phyloP scores from a whole-genome alignment of 2,329 filamentous ascomycete species.

The Penicillium sp. region DNA sequence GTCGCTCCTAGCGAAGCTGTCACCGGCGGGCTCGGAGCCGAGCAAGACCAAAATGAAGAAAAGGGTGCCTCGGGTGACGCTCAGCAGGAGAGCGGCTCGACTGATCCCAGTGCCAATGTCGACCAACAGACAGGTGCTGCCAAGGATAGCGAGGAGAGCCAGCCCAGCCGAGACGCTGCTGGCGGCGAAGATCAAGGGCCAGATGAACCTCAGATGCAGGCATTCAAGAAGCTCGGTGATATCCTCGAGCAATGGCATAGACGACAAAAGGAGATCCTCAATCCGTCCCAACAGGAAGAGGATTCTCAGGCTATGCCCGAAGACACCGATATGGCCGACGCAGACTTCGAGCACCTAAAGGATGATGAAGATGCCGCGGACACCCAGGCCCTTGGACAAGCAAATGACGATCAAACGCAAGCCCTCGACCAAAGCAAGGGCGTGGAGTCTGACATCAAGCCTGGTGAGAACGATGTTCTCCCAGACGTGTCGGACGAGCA shows the following conservation, averaged over 20 bases:
- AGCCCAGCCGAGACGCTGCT: conserved; percentile 37
- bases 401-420: conserved; percentile 80
- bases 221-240: conserved; percentile 93
- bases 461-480: conserved; percentile 56
- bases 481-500: conserved; percentile 50
- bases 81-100: conserved; percentile 44
- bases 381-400: conserved; percentile 85
- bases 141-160: conserved; percentile 41
- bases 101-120: conserved; percentile 47
- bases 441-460: conserved; percentile 64
- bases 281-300: conserved; percentile 55
- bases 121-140: conserved; percentile 46
- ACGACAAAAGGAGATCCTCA: conserved; percentile 77
- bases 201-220: conserved; percentile 55
- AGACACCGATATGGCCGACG: conserved; percentile 69
- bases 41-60: conserved; percentile 43
- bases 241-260: conserved; percentile 90
- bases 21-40: conserved; percentile 38
- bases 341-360: conserved; percentile 91
- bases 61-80: conserved; percentile 48
- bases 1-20: conserved; percentile 46
- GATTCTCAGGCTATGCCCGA: conserved; percentile 53
- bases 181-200: conserved; percentile 36
- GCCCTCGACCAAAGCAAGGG: conserved; percentile 87
- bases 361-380: conserved; percentile 80